Conservation (phyloP, 345 rosid genomes). For the Carallia brachiata region DNA sequence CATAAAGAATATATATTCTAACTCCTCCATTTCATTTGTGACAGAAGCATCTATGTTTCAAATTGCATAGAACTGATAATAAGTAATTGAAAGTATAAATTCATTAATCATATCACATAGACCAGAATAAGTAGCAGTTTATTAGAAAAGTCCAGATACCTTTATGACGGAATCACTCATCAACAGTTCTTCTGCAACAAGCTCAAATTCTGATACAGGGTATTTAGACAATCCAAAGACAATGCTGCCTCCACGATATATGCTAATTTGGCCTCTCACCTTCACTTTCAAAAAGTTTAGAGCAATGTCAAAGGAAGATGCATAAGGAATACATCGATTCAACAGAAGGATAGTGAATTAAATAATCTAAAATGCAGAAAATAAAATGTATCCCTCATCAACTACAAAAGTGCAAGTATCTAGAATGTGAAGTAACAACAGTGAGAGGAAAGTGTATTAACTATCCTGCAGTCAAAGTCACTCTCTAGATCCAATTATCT, state of each 20-base stretch:
- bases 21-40: not conserved
- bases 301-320: conserved; percentile 2
- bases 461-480: too few relatives aligned
- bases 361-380: not conserved
- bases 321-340: not conserved
- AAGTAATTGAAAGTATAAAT: not conserved
- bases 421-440: too few relatives aligned
- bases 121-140: conserved; percentile 4
- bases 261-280: conserved; percentile 96
- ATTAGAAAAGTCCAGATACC: conserved; percentile 34
- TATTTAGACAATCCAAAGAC: conserved; percentile 76
- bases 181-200: conserved; percentile 92
- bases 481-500: too few relatives aligned
- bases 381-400: not conserved
- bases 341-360: not conserved
- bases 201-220: conserved; percentile 97
- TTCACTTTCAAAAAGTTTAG: conserved; percentile 29
- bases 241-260: conserved; percentile 80
- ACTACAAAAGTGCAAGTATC: not conserved
- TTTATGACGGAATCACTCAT: conserved; percentile 94
- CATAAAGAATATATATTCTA: not conserved
- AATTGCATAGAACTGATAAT: not conserved
- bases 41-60: not conserved
- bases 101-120: not conserved
- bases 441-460: too few relatives aligned